Base-by-base conservation (phyloP, 2,329 filamentous ascomycete genomes). In the Metarhizium guizhouense region DNA sequence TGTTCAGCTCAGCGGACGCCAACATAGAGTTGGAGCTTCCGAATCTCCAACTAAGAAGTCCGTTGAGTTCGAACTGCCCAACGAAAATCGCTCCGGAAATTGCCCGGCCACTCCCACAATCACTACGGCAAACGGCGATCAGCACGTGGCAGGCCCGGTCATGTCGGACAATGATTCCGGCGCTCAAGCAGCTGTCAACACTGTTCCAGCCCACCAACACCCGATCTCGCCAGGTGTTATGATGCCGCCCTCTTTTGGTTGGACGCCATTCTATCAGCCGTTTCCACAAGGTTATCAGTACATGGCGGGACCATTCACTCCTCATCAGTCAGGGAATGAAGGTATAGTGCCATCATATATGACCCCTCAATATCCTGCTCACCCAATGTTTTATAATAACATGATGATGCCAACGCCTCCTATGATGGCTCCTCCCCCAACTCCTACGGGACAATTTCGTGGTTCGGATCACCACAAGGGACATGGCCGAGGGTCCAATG, bases 21-120 rank as follows among this genome's bases (percentile, higher is more conserved):
- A 48, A 14, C 45, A 16, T 30, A 6, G 8, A 14, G 10, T 5
- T 48, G 20, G 25, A 30, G 42, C 16, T 25, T 10, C 13, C n/a
- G 45, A 11, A 2, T 34, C 51, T 0, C 32, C 50, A 13, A 52
- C 14, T 45, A 56, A 58, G 11, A 60, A 61, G 53, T 50, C 54
- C 1, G 59, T 59, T 13, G 56, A 59, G 16, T 58, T 59, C 13
- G 49, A 59, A 6, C 36, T 59, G 13, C 47, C 54, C 45, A 51
- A 52, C 13, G 29, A 20, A 20, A 16, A 34, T 16, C 29, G 30
- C 13, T 42, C 51, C 3, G 45, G 13, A 16, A 25, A 2, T 45
- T 25, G 42, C 7, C 45, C 45, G 45, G 10, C 20, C 13, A 30
- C 45, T 48, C 45, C 45, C 13, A 29, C 25, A 48, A 3, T 13